Conservation (phyloP, 2,329 filamentous ascomycete species). For the Epichloe typhina region DNA sequence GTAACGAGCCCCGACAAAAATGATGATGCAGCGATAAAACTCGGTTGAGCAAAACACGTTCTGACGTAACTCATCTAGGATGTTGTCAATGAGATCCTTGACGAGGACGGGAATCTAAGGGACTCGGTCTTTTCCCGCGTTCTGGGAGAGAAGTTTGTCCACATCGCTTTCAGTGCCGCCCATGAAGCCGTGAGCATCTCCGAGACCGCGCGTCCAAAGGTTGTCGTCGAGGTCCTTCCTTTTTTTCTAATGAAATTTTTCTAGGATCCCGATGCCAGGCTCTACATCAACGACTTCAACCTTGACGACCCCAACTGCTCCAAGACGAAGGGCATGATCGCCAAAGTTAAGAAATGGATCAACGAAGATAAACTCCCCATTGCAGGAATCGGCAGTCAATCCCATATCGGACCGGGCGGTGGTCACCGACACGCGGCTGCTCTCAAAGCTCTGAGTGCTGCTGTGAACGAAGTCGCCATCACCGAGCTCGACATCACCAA, state of each 20-base stretch:
- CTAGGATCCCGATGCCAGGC: slow-evolving; percentile 47
- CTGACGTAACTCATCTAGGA: not conserved
- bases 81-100: slow-evolving; percentile 22
- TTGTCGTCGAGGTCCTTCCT: too few species aligned
- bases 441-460: too few species aligned
- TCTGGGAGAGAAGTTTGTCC: slow-evolving; percentile 56
- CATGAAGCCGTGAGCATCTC: slow-evolving; percentile 29
- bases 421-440: slow-evolving; percentile 12
- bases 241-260: too few species aligned
- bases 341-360: slow-evolving; percentile 50
- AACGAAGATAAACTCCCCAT: slow-evolving; percentile 23
- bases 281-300: slow-evolving; percentile 69
- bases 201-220: not conserved
- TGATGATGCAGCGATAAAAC: too few species aligned
- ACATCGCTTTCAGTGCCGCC: slow-evolving; percentile 57
- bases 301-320: slow-evolving; percentile 45
- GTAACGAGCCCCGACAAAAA: not conserved
- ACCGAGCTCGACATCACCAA: too few species aligned
- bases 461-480: too few species aligned
- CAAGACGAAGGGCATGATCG: slow-evolving; percentile 44
- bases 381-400: not conserved
- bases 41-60: too few species aligned
- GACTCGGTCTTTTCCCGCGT: slow-evolving; percentile 51
- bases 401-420: not conserved
- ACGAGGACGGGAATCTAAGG: slow-evolving; percentile 46